Evolutionary conservation across 148 eudicot genomes (phyloP).

Genomic region (Persicaria maculosa): DNA sequence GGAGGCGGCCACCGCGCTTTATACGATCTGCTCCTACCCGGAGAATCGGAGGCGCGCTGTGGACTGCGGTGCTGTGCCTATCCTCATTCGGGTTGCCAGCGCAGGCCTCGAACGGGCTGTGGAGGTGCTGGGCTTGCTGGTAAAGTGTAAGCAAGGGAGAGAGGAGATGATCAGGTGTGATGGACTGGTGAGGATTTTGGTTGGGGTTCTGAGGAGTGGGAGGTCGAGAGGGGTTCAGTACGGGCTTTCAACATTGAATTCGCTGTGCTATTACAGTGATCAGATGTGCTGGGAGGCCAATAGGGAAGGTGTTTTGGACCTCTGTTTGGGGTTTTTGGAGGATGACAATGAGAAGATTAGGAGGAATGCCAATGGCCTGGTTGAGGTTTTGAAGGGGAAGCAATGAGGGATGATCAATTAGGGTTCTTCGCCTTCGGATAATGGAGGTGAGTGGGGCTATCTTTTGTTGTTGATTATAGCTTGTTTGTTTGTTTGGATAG

Average conservation of each 20-base stretch:
- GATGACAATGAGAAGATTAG: conserved; percentile 85
- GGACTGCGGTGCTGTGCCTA: conserved; percentile 51
- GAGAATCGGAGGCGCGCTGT: conserved; percentile 68
- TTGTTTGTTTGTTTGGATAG: background rate
- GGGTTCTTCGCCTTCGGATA: background rate
- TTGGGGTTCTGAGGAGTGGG: conserved; percentile 59
- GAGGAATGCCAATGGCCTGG: conserved; percentile 61
- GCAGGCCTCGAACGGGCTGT: conserved; percentile 73
- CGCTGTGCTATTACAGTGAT: conserved; percentile 44
- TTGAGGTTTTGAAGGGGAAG: conserved; percentile 54
- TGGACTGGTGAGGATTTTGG: conserved; percentile 41
- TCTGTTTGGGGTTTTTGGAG: conserved; percentile 59
- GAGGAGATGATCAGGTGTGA: conserved; percentile 43
- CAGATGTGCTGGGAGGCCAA: conserved; percentile 33
- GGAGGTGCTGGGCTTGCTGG: conserved; percentile 67
- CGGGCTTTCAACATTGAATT: conserved; percentile 52
- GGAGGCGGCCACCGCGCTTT: conserved; percentile 83
- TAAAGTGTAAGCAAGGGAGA: conserved; percentile 64
- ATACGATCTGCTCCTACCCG: conserved; percentile 59
- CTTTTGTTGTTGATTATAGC: conserved; percentile 4
- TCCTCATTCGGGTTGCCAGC: conserved; percentile 28
- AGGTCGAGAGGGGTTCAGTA: conserved; percentile 72
- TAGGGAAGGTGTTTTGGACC: conserved; percentile 57
- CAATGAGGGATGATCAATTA: background rate
- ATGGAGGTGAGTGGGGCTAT: conserved; percentile 1